phyloP scores from a whole-genome alignment of 1,284 basidiomycete species.

The Cutaneotrichosporon cutaneum region DNA sequence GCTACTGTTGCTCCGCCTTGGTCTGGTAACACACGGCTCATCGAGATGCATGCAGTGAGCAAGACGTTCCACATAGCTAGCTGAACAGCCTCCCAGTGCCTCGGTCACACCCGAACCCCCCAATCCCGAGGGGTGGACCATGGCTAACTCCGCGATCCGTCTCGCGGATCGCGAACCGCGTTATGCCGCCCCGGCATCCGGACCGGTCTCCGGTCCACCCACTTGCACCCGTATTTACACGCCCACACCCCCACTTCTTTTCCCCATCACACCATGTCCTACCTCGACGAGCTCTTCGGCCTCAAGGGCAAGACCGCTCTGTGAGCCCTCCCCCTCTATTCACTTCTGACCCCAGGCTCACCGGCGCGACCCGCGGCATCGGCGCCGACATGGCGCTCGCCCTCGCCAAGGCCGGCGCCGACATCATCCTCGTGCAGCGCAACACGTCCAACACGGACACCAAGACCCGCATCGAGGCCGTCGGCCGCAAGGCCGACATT shows the following conservation, averaged over 20 bases:
- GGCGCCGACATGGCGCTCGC: conserved; percentile 54
- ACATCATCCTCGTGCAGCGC: conserved; percentile 75
- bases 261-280: conserved; percentile 29
- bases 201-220: conserved; percentile 12
- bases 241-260: neutral
- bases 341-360: conserved; percentile 33
- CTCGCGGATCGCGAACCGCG: neutral
- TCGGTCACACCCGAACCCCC: too few species aligned
- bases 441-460: conserved; percentile 61
- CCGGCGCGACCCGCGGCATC: conserved; percentile 53
- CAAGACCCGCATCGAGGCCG: conserved; percentile 59
- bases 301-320: conserved; percentile 56
- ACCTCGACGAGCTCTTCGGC: conserved; percentile 52
- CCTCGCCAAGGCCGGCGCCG: conserved; percentile 65
- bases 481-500: conserved; percentile 46
- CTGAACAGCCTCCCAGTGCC: too few species aligned
- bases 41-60: too few species aligned
- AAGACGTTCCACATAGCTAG: too few species aligned
- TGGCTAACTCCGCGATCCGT: neutral
- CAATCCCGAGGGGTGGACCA: too few species aligned
- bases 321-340: conserved; percentile 35
- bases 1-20: too few species aligned
- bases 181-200: conserved; percentile 13
- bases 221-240: neutral
- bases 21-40: too few species aligned